These are phyloP conservation scores for Populus ilicifolia DNA, from an alignment of 345 rosid species.

Conservation along the genomic window DNA sequence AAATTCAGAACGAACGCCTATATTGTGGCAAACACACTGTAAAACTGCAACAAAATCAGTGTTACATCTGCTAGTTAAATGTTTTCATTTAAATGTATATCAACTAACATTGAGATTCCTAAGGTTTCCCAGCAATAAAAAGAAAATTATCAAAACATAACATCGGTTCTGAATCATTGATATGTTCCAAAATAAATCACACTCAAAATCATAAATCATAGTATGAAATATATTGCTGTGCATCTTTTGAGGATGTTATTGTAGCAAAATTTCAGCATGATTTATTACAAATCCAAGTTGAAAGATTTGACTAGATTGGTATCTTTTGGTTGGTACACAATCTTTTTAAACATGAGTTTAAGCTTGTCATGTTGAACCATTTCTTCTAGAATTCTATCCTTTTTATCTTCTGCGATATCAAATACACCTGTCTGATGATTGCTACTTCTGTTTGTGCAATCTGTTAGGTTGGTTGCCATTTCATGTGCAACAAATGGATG, in stretches of 20 bases:
- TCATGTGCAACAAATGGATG: too few relatives aligned
- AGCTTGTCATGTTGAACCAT: constrained; percentile 24
- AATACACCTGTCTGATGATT: not conserved
- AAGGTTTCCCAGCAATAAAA: not conserved
- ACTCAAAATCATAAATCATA: too few relatives aligned
- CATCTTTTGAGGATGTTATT: not conserved
- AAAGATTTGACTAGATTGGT: constrained; percentile 17
- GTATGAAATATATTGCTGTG: not conserved
- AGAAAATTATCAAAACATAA: too few relatives aligned
- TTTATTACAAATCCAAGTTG: constrained; percentile 10
- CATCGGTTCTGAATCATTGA: not conserved
- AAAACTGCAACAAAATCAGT: not conserved
- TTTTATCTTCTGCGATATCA: not conserved
- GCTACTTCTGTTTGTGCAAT: constrained; percentile 2
- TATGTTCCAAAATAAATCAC: not conserved
- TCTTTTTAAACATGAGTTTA: constrained; percentile 22
- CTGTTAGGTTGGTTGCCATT: too few relatives aligned
- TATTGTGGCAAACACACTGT: too few relatives aligned
- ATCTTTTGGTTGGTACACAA: constrained; percentile 32
- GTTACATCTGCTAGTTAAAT: not conserved
- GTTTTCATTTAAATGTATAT: not conserved
- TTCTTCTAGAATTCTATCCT: constrained; percentile 34
- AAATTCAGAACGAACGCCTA: too few relatives aligned
- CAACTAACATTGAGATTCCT: not conserved
- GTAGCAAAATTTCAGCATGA: not conserved